Conservation (phyloP, 225 moss, liverwort and hornwort genomes). For the Marchantia paleacea region DNA sequence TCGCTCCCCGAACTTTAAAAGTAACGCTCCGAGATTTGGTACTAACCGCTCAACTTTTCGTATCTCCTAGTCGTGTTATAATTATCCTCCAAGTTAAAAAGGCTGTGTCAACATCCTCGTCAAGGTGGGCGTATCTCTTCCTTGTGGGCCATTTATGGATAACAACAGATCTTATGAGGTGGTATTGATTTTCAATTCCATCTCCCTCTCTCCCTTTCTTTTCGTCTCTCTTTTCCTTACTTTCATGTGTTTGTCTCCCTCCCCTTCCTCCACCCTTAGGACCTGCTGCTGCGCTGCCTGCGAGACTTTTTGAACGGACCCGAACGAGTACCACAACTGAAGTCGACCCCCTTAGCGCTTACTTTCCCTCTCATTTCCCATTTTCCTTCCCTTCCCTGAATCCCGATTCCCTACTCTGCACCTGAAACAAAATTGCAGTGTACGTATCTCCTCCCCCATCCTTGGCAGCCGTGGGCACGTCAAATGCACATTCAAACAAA, state of each 20-base stretch:
- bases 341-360: not conserved
- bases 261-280: no score
- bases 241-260: no score
- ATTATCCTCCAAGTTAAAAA: not conserved
- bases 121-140: not conserved
- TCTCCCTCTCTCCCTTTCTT: not conserved
- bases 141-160: not conserved
- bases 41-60: conserved; percentile 2
- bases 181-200: not conserved
- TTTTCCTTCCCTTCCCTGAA: no score
- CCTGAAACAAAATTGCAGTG: not conserved
- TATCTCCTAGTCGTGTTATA: not conserved
- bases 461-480: not conserved
- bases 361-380: no score
- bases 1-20: not conserved
- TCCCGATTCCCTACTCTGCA: not conserved
- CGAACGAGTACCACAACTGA: not conserved
- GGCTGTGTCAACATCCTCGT: not conserved
- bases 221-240: not conserved
- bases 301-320: not conserved
- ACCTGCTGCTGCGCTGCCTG: not conserved
- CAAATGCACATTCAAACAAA: not conserved
- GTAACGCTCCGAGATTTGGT: conserved; percentile 14
- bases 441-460: not conserved
- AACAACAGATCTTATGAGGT: not conserved